Percentiles rank a stretch among this genome's conserved stretches.
These are phyloP conservation scores for Berberis vulgaris DNA, from an alignment of 164 flowering plant species.

Conservation along the genomic window DNA sequence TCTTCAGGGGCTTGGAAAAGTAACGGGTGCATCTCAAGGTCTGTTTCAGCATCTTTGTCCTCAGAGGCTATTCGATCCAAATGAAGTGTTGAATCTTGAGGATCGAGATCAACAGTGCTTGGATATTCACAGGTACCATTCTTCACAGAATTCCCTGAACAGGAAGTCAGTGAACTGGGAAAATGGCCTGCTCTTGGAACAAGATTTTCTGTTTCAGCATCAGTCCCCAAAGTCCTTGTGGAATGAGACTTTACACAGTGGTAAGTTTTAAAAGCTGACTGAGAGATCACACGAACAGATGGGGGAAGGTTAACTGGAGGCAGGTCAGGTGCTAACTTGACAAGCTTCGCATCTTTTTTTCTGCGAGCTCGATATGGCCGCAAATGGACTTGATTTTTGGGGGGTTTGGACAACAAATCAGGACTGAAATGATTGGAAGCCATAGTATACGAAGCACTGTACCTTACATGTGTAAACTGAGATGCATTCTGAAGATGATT, in stretches of 20 bases:
- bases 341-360: constrained; percentile 30
- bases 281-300: constrained; percentile 78
- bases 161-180: constrained; percentile 9
- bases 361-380: constrained; percentile 54
- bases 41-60: constrained; percentile 39
- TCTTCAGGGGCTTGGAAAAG: constrained; percentile 57
- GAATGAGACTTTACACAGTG: constrained; percentile 23
- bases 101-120: constrained; percentile 5
- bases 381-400: constrained; percentile 19
- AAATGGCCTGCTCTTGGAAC: constrained; percentile 17
- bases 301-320: constrained; percentile 95
- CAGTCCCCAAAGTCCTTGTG: constrained; percentile 9
- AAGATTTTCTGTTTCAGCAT: constrained; percentile 22
- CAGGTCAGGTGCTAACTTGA: constrained; percentile 83
- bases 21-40: constrained; percentile 88
- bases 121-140: constrained; percentile 5
- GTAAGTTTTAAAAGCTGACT: constrained; percentile 48
- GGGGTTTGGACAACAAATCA: constrained; percentile 18
- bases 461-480: constrained; percentile 17
- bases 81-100: constrained; percentile 17
- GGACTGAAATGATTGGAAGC: constrained; percentile 19
- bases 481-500: constrained; percentile 15
- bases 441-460: constrained; percentile 12
- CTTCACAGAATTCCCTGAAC: constrained; percentile 14
- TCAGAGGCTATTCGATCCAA: constrained; percentile 21